Base-by-base conservation (phyloP, 306 rosid species). In the Aeschynomene evenia region DNA sequence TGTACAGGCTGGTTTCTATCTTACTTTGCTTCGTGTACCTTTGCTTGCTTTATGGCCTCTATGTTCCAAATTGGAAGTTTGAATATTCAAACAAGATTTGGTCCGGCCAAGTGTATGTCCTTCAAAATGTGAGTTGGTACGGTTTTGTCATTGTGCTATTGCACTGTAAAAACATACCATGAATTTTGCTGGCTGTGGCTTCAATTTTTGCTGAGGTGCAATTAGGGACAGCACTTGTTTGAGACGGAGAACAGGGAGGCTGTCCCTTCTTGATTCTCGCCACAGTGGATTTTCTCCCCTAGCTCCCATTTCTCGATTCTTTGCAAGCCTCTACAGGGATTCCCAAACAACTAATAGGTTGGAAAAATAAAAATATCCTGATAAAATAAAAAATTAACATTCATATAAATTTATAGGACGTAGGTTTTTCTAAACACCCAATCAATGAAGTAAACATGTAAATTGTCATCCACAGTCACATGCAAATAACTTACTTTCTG, bases 21-120 rank as follows among this genome's bases (percentile, higher is more conserved):
- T 53, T 79, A 54, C 80, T 87, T 53, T 87, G 96, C 84, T 83
- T 82, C 13, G 46, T 73, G 74, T 83, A 89, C 76, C 80, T 89
- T 75, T 60, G 81, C 80, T 76, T 85, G 69, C 83, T 87, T 40
- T 85, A 87, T 9, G 81, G 82, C 56, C 91, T 89, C 50, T 85
- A 85, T 60, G 80, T 89, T 71, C 91, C 93, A 56, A 76, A 70
- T 77, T 87, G 96, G 96, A 70, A 65, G 65, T 81, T 66, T 15
- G 51, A 63, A 34, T 28, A 49, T 77, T 55, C 86, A 19, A 66
- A 59, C 56, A 5, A 59, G 62, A 68, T 78, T 26, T 66, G 57
- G 57, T 31, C 87, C 51, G 50, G 67, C 74, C 77, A 6, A 53
- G 39, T 66, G 21, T 77, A 85, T 36, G 37, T 56, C 63, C 60